A percentile compares a stretch with the other conserved stretches of the same genome.
Evolutionary conservation across 1,284 basidiomycete genomes (phyloP).

Genomic region (Meira nashicola): DNA sequence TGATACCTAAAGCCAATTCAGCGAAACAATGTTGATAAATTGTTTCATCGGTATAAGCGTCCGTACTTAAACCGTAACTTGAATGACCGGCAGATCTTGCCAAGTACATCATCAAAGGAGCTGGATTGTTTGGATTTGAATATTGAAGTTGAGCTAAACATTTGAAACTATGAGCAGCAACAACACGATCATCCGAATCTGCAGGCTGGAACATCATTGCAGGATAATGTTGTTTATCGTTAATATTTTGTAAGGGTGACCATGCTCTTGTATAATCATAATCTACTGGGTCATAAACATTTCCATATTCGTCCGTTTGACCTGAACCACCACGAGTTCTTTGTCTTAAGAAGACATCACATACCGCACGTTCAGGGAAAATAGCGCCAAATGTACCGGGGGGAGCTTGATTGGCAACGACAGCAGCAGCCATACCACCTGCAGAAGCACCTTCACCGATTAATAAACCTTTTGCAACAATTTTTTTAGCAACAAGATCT

Average conservation of each 20-base stretch:
- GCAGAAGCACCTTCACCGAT: constrained; percentile 62
- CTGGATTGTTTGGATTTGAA: constrained; percentile 36
- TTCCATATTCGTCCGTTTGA: constrained; percentile 77
- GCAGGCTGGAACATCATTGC: constrained; percentile 43
- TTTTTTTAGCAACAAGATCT: constrained; percentile 68
- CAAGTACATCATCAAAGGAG: constrained; percentile 44
- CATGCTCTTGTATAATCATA: constrained; percentile 46
- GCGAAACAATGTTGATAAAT: no score
- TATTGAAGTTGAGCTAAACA: constrained; percentile 50
- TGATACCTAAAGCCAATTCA: no score
- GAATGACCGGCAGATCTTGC: constrained; percentile 50
- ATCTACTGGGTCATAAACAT: constrained; percentile 56
- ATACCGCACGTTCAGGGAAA: constrained; percentile 57
- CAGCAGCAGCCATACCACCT: constrained; percentile 68
- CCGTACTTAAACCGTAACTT: constrained; percentile 24
- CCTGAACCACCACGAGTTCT: constrained; percentile 60
- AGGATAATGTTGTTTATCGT: constrained; percentile 39
- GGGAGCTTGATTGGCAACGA: constrained; percentile 72
- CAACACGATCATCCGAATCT: constrained; percentile 50
- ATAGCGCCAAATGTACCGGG: constrained; percentile 65
- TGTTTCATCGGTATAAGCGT: no score
- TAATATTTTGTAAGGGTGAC: constrained; percentile 49
- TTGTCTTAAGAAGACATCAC: constrained; percentile 63
- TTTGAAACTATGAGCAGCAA: constrained; percentile 49
- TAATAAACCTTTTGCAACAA: constrained; percentile 67